A percentile compares a stretch with the other conserved stretches of the same genome.
These are phyloP conservation scores for Arthrobotrys conoides DNA, from an alignment of 2,329 filamentous ascomycete genomes.

Conservation along the genomic window DNA sequence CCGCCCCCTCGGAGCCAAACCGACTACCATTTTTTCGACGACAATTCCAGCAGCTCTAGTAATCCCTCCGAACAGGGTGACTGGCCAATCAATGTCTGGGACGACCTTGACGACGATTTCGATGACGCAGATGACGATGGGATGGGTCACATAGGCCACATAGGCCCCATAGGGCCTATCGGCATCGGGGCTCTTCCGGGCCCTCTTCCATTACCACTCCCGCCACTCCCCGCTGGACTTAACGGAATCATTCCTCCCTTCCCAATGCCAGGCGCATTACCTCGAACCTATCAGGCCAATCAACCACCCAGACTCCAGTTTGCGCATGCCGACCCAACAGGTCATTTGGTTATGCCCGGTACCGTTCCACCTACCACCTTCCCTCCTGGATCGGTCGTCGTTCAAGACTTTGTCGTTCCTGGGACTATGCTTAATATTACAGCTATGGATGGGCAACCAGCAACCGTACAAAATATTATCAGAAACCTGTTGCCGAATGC, in stretches of 20 bases:
- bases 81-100: neutral
- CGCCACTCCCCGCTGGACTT: constrained; percentile 3
- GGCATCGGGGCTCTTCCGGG: neutral
- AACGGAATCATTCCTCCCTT: constrained; percentile 20
- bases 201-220: constrained; percentile 17
- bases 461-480: constrained; percentile 45
- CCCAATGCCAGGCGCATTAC: neutral
- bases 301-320: neutral
- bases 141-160: constrained; percentile 2
- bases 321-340: constrained; percentile 15
- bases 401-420: constrained; percentile 46
- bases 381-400: constrained; percentile 20
- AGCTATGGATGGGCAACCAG: constrained; percentile 45
- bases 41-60: neutral
- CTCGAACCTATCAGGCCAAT: constrained; percentile 9
- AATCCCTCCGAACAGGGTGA: neutral
- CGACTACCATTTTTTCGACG: neutral
- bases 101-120: constrained; percentile 25
- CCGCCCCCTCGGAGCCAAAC: neutral
- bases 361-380: neutral
- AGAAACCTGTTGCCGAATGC: constrained; percentile 31
- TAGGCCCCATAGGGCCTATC: neutral
- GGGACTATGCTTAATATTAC: constrained; percentile 17
- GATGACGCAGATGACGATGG: constrained; percentile 20
- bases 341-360: constrained; percentile 4